phyloP scores from a whole-genome alignment of 176 grass and related monocot species.

The Secale cereale region DNA sequence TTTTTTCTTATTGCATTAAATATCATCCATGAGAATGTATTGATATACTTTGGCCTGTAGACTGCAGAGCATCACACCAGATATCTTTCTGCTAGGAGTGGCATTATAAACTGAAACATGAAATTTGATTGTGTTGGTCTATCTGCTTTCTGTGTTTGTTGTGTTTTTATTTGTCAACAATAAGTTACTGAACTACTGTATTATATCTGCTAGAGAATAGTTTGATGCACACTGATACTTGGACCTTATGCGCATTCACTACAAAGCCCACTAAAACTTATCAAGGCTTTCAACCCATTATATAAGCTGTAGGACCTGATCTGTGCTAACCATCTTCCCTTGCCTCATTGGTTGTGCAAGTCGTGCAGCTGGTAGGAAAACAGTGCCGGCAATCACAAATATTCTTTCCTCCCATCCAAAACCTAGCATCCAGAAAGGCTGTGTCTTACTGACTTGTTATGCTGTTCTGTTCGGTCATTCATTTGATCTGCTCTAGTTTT shows the following conservation, averaged over 20 bases:
- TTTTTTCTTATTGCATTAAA: background rate
- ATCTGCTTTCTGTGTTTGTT: background rate
- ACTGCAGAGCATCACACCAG: background rate
- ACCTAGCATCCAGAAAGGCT: background rate
- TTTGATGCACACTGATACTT: background rate
- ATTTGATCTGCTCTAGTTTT: background rate
- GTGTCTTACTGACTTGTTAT: background rate
- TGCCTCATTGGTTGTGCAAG: background rate
- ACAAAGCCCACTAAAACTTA: background rate
- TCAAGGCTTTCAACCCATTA: conserved; percentile 7
- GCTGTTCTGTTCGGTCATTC: background rate
- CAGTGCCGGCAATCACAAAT: background rate
- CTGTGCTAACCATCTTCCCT: background rate
- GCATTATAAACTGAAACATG: background rate
- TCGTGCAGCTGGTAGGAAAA: background rate
- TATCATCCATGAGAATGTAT: background rate
- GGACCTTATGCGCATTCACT: background rate
- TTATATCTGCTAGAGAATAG: background rate
- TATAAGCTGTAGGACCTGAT: background rate
- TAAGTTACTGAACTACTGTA: conserved; percentile 4
- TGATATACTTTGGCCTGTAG: background rate
- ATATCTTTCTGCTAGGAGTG: background rate
- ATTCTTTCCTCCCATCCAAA: background rate
- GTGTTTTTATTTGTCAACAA: background rate
- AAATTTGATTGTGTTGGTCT: background rate